Evolutionary conservation across 148 eudicot species (phyloP).

Genomic region (Spergularia marina): DNA sequence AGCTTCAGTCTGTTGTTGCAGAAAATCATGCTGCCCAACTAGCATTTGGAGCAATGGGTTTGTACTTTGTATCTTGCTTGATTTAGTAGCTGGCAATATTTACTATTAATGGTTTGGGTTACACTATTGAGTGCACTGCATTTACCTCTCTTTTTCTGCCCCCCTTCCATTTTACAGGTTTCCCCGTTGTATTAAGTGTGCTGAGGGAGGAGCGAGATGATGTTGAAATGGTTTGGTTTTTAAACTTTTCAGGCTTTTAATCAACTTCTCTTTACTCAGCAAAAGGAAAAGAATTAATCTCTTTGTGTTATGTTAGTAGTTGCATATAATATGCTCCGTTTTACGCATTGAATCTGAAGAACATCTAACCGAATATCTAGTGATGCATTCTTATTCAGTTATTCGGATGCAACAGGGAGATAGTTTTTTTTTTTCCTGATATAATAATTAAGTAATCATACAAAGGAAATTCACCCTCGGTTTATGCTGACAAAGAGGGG

Average conservation of each 20-base stretch:
- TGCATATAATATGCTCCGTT: not conserved
- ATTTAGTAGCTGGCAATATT: conserved; percentile 1
- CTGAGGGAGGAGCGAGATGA: conserved; percentile 93
- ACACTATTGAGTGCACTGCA: not conserved
- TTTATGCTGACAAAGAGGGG: conserved; percentile 1
- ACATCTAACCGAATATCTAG: not conserved
- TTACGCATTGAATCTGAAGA: not conserved
- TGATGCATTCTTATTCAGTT: not conserved
- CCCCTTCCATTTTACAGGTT: conserved; percentile 47
- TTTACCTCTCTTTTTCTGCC: conserved; percentile 4
- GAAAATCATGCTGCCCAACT: conserved; percentile 89
- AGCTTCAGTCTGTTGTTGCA: conserved; percentile 92
- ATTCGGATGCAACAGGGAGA: conserved; percentile 1
- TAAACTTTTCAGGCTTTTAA: not conserved
- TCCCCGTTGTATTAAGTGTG: conserved; percentile 80
- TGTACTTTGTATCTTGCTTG: conserved; percentile 26
- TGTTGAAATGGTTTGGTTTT: conserved; percentile 73
- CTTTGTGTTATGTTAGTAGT: not conserved
- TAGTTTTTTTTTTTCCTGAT: too few relatives aligned
- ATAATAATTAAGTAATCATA: not conserved
- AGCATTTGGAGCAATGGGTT: conserved; percentile 99
- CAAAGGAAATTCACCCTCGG: not conserved
- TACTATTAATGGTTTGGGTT: not conserved
- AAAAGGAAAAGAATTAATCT: not conserved
- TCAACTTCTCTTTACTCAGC: not conserved